Percentiles rank a stretch among this genome's conserved stretches.
Conservation (phyloP, 345 rosid species). For the Xanthoceras sorbifolium region DNA sequence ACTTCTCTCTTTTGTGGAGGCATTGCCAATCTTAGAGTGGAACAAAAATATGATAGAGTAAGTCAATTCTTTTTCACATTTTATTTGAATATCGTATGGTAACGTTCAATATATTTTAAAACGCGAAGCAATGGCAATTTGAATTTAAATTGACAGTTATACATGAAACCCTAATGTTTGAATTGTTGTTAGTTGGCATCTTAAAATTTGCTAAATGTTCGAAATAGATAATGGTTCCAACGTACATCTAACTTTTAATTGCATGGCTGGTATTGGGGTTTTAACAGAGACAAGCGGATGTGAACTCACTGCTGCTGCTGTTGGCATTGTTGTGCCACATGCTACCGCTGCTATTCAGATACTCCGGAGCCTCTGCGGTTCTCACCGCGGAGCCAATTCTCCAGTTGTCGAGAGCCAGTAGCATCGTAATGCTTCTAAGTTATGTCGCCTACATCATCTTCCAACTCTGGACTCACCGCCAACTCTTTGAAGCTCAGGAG, state of each 20-base stretch:
- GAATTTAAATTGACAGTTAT: no score
- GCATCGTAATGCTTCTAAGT: slow-evolving; percentile 79
- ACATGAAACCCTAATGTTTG: neutral
- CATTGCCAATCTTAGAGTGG: slow-evolving; percentile 55
- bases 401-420: slow-evolving; percentile 71
- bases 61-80: neutral
- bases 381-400: slow-evolving; percentile 45
- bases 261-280: neutral
- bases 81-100: neutral
- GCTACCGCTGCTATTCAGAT: slow-evolving; percentile 62
- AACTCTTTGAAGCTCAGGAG: slow-evolving; percentile 62
- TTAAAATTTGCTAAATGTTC: no score
- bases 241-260: neutral
- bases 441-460: slow-evolving; percentile 76
- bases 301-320: slow-evolving; percentile 65
- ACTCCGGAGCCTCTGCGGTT: slow-evolving; percentile 35
- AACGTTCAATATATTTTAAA: no score
- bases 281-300: slow-evolving; percentile 86
- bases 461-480: slow-evolving; percentile 77
- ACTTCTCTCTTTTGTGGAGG: slow-evolving; percentile 91
- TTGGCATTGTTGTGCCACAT: slow-evolving; percentile 75
- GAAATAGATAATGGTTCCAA: no score
- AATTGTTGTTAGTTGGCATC: no score
- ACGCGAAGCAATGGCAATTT: no score
- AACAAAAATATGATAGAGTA: slow-evolving; percentile 89